These are phyloP conservation scores for Exophiala sp. DNA, from an alignment of 2,329 filamentous ascomycete species.

Conservation along the genomic window DNA sequence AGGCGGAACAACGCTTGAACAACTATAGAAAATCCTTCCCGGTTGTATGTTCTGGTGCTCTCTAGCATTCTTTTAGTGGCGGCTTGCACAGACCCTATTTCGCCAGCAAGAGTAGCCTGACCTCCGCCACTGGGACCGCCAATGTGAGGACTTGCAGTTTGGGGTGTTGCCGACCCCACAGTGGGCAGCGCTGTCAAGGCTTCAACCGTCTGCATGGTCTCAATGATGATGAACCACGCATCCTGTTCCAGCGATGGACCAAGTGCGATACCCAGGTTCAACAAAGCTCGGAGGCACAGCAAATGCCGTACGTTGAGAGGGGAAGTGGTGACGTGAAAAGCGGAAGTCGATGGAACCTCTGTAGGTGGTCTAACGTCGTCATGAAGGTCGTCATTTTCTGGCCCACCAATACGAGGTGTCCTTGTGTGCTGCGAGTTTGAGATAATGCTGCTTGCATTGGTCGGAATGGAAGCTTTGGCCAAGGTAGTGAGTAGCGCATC, in stretches of 20 bases:
- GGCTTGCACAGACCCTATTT: constrained; percentile 83
- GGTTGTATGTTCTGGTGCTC: constrained; percentile 86
- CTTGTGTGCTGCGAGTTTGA: constrained; percentile 15
- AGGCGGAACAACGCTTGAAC: constrained; percentile 22
- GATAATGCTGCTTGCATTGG: constrained; percentile 51
- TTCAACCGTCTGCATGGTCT: constrained; percentile 89
- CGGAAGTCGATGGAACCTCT: constrained; percentile 17
- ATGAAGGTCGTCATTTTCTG: constrained; percentile 6
- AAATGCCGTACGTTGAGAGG: constrained; percentile 83
- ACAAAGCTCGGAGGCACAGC: constrained; percentile 78
- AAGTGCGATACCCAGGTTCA: constrained; percentile 94
- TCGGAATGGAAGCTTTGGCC: constrained; percentile 86
- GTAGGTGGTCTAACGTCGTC: constrained; percentile 13
- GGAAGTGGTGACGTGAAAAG: constrained; percentile 43
- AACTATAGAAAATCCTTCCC: constrained; percentile 73
- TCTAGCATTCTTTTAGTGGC: constrained; percentile 84
- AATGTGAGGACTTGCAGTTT: constrained; percentile 25
- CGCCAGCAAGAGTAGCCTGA: constrained; percentile 66
- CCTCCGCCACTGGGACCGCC: constrained; percentile 30
- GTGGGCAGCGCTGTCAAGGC: constrained; percentile 65
- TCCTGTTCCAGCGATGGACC: constrained; percentile 76
- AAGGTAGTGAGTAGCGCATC: constrained; percentile 94
- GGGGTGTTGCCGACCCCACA: constrained; percentile 30
- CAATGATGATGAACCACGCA: constrained; percentile 84
- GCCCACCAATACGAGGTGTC: not conserved